Evolutionary conservation across 306 rosid species (phyloP).

Genomic region (Benincasa hispida): DNA sequence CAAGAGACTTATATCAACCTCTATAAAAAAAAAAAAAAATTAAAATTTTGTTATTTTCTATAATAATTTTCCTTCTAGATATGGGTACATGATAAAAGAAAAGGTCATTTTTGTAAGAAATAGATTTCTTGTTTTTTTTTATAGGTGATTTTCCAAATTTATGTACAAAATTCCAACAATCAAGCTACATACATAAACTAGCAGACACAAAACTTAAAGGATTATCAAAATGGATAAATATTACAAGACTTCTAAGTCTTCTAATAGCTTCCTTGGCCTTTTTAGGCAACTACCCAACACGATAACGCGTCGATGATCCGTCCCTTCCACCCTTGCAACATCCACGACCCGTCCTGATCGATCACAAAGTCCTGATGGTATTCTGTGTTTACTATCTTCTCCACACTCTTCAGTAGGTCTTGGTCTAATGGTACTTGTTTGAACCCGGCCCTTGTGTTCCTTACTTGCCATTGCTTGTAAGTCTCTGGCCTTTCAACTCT

Average conservation of each 20-base stretch:
- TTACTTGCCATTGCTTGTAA: slow-evolving; percentile 72
- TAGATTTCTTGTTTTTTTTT: neutral
- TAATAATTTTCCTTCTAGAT: too few relatives aligned
- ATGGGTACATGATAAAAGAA: too few relatives aligned
- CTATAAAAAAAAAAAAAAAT: too few relatives aligned
- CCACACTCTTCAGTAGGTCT: slow-evolving; percentile 26
- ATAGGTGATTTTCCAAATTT: neutral
- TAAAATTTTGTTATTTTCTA: too few relatives aligned
- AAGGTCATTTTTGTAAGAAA: neutral
- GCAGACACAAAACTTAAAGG: neutral
- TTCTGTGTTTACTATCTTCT: slow-evolving; percentile 32
- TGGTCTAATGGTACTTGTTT: slow-evolving; percentile 38
- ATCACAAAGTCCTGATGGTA: slow-evolving; percentile 57
- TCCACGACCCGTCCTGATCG: slow-evolving; percentile 58
- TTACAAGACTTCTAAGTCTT: neutral
- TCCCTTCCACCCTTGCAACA: slow-evolving; percentile 84
- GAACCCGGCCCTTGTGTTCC: slow-evolving; percentile 68
- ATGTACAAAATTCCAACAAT: neutral
- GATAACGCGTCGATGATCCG: slow-evolving; percentile 52
- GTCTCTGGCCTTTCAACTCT: slow-evolving; percentile 65
- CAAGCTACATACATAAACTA: neutral
- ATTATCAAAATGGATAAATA: neutral
- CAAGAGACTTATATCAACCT: too few relatives aligned
- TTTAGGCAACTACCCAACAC: slow-evolving; percentile 50
- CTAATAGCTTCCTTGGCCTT: neutral